Base-by-base conservation (phyloP, 78 protist species). In the Tieghemostelium lacteum region DNA sequence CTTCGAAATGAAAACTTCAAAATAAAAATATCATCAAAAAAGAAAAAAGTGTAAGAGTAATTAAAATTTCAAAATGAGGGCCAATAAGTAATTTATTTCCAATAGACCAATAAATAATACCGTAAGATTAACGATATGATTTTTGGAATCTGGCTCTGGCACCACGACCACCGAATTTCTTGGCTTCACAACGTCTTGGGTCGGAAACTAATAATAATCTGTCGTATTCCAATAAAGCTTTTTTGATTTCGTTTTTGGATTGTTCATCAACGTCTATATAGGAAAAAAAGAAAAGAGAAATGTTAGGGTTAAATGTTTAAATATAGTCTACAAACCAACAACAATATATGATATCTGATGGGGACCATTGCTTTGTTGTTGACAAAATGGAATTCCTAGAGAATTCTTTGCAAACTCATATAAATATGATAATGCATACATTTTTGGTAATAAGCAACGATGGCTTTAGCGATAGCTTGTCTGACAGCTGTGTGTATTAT, bases 111-210 rank as follows among this genome's bases (percentile, higher is more conserved):
- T n/a, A n/a, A n/a, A n/a, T n/a, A n/a, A n/a, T n/a, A n/a, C n/a
- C n/a, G n/a, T n/a, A n/a, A 19, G 12, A 10, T 86, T 96, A 99
- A 75, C 99, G 98, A 97, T 99, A 98, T 0, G 99, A 98, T 95
- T 98, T 99, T 94, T 98, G 99, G 97, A 71, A 92, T 57, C 99
- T 88, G 29, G 99, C 98, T 34, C 99, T 97, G 88, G 99, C 99
- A 72, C 99, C 98, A 33, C 95, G 96, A 74, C 99, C 99, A 37
- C 99, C 99, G 94, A 97, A 99, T 94, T 99, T 98, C 99, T 99
- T 99, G 86, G 99, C 95, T 96, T 99, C 99, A 92, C 96, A 87
- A 49, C 99, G 96, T 75, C 99, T 98, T 69, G 99, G 99, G 69
- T 99, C 99, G 36, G 99, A 99, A 39, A 99, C 99, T 39, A 99